These are phyloP conservation scores for Myriangium duriaei DNA, from an alignment of 2,329 filamentous ascomycete species.

Conservation along the genomic window DNA sequence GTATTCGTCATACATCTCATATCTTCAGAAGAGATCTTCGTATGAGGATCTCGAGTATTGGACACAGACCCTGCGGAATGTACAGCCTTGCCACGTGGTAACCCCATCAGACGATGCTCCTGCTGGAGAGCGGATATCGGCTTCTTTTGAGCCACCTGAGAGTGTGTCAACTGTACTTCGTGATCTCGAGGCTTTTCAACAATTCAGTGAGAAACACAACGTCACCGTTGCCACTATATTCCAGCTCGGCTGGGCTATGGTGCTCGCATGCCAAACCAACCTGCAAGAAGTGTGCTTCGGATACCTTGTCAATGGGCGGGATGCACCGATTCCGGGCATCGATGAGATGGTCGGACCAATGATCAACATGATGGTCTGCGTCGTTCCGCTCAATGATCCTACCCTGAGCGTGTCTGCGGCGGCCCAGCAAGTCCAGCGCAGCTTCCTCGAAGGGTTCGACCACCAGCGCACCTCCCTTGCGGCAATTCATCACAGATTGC, in stretches of 20 bases:
- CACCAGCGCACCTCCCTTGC: neutral
- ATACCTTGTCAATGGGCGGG: neutral
- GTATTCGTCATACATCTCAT: neutral
- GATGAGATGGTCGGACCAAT: neutral
- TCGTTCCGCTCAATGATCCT: neutral
- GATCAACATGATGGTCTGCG: neutral
- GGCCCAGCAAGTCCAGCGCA: neutral
- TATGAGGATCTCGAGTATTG: neutral
- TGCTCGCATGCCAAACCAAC: constrained; percentile 1
- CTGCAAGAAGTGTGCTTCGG: constrained; percentile 1
- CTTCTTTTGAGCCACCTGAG: too few relatives aligned
- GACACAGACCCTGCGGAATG: neutral
- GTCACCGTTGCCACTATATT: constrained; percentile 2
- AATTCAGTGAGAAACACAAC: neutral
- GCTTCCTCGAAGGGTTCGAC: neutral
- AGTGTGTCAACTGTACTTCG: neutral
- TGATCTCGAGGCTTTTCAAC: neutral
- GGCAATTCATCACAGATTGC: neutral
- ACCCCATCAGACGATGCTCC: neutral
- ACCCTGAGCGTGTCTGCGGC: neutral
- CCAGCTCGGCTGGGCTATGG: constrained; percentile 2
- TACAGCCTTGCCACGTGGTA: neutral
- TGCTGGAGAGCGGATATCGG: too few relatives aligned
- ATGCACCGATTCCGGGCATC: neutral
- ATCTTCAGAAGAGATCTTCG: neutral